Base-by-base conservation (phyloP, 768 basidiomycete genomes). In the Royoungia palumana region DNA sequence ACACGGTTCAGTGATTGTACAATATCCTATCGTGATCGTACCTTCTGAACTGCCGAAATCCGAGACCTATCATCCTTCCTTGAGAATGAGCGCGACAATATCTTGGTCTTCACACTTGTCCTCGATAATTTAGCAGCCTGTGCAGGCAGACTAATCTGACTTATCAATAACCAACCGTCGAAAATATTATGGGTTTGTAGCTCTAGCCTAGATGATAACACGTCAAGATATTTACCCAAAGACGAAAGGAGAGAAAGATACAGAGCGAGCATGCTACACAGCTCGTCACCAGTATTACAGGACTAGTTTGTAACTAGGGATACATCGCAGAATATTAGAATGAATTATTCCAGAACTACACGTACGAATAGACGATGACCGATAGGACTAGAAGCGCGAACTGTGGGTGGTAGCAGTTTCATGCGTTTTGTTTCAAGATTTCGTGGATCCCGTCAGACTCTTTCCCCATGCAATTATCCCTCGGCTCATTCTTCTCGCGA, bases 391-490 rank as follows among this genome's bases (percentile, higher is more conserved):
- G 40, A 51, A 22, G 19, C 17, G 17, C n/a, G 37, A 24, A 25
- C 13, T 13, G 5, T 25, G 32, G 14, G 44, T 5, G 6, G 43
- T 35, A 10, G 46, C 25, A 34, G 42, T 25, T 37, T 52, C 40
- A 36, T 43, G 46, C 5, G 19, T 43, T 20, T 34, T 25, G n/a
- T 24, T 28, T n/a, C 39, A 10, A 28, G 44, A 42, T 19, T 51
- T 57, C 2, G 47, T 46, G 27, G 53, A 52, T 34, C 53, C 55
- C 12, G 66, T 41, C 41, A 67, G 47, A 32, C 51, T 52, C 46
- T 65, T 67, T 0, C 67, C 66, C 67, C 63, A 68, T 19, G 56
- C 46, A 17, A 65, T 27, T n/a, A 69, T 47, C 9, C 56, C 63
- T 21, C 53, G 63, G 38, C 66, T 69, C 44, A 63, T 36, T 41